These are phyloP conservation scores for Thalassiosira livingstoniorum DNA, from an alignment of 352 stramenopile genomes.

Conservation along the genomic window DNA sequence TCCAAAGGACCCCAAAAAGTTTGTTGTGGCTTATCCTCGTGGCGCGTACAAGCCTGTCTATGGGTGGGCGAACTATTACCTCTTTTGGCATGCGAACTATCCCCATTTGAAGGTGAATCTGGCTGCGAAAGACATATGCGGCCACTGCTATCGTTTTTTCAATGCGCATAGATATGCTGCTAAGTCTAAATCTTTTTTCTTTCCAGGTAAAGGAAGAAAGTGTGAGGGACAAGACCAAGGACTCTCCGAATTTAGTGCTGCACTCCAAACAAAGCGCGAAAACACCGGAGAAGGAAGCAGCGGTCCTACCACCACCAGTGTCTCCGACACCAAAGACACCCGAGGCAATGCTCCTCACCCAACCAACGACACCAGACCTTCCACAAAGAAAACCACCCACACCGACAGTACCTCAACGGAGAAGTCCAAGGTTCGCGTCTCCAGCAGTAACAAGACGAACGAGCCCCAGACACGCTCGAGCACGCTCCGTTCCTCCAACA, in stretches of 20 bases:
- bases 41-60: not conserved
- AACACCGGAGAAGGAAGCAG: not conserved
- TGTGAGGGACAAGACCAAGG: not conserved
- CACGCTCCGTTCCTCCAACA: too few species aligned
- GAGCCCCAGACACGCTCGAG: too few species aligned
- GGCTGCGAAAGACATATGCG: not conserved
- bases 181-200: not conserved
- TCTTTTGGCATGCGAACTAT: not conserved
- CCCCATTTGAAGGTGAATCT: conserved; percentile 11
- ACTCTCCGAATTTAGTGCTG: not conserved
- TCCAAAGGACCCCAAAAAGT: not conserved
- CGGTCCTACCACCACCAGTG: not conserved
- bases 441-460: too few species aligned
- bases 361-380: too few species aligned
- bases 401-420: too few species aligned
- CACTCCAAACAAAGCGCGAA: not conserved
- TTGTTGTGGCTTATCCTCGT: too few species aligned
- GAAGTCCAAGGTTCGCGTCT: too few species aligned
- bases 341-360: too few species aligned
- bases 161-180: not conserved
- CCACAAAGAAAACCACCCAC: too few species aligned
- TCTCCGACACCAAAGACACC: not conserved
- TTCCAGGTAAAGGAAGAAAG: not conserved
- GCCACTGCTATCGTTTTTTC: not conserved
- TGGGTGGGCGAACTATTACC: not conserved